These are phyloP conservation scores for Annona squamosa DNA, from an alignment of 164 flowering plant species.

Conservation along the genomic window DNA sequence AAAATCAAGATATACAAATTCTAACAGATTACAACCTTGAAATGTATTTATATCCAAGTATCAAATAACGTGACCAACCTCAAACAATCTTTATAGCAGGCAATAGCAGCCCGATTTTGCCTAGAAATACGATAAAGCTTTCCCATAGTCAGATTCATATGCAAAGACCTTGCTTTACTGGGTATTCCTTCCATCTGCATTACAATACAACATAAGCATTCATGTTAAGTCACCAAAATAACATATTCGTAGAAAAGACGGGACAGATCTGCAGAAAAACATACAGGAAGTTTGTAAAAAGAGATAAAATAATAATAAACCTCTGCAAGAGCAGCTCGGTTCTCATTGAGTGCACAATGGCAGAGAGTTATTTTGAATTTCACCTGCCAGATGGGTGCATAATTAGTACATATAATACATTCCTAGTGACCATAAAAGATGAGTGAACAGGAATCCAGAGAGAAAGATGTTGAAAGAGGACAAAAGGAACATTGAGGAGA, in stretches of 20 bases:
- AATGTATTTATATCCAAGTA: not conserved
- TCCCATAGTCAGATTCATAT: slow-evolving; percentile 80
- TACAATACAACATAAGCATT: slow-evolving; percentile 2
- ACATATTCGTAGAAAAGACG: not conserved
- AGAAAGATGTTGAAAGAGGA: not conserved
- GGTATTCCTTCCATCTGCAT: slow-evolving; percentile 92
- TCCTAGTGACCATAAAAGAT: not conserved
- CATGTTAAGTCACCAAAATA: not conserved
- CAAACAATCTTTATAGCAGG: slow-evolving; percentile 82
- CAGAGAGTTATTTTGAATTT: slow-evolving; percentile 82
- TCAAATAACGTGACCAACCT: slow-evolving; percentile 40
- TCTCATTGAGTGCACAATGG: slow-evolving; percentile 58
- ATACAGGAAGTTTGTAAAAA: not conserved
- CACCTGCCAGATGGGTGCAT: slow-evolving; percentile 42
- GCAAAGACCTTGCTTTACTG: slow-evolving; percentile 72
- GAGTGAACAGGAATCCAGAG: not conserved
- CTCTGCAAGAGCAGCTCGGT: slow-evolving; percentile 78
- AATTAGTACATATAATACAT: not conserved
- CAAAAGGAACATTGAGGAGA: slow-evolving; percentile 1
- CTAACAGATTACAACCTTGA: not conserved
- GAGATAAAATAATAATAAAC: slow-evolving; percentile 27
- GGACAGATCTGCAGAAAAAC: not conserved
- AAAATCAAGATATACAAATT: not conserved
- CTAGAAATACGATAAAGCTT: slow-evolving; percentile 72
- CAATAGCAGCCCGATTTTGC: slow-evolving; percentile 65